phyloP scores from a whole-genome alignment of 1,284 basidiomycete genomes.

The Singerocomus inundabilis region DNA sequence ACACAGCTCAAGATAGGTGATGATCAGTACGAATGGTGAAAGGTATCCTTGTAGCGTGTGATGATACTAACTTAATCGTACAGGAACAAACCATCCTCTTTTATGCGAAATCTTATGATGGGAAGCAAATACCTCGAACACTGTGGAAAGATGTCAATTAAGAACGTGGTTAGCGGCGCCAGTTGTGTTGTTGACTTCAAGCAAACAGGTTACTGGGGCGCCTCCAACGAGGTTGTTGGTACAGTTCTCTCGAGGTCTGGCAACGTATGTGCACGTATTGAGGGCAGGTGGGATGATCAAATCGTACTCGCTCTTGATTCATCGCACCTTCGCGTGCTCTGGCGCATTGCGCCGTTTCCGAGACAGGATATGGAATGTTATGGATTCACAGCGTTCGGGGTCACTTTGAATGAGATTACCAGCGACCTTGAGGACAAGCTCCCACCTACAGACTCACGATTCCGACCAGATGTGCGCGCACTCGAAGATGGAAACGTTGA shows the following conservation, averaged over 20 bases:
- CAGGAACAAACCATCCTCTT: constrained; percentile 84
- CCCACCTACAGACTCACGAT: constrained; percentile 83
- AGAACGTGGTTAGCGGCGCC: constrained; percentile 53
- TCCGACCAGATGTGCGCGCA: constrained; percentile 83
- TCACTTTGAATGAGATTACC: constrained; percentile 81
- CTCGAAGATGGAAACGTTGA: constrained; percentile 82
- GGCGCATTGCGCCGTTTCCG: constrained; percentile 74
- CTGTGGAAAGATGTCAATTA: constrained; percentile 70
- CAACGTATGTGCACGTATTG: constrained; percentile 54
- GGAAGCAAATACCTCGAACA: constrained; percentile 90
- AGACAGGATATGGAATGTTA: constrained; percentile 73
- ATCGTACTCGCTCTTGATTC: constrained; percentile 64
- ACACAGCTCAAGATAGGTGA: constrained; percentile 63
- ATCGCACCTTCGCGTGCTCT: constrained; percentile 71
- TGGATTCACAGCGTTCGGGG: constrained; percentile 79
- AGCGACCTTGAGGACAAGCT: constrained; percentile 65
- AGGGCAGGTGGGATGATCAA: constrained; percentile 85
- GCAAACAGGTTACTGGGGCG: constrained; percentile 78
- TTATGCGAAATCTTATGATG: constrained; percentile 87
- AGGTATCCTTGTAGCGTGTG: background rate
- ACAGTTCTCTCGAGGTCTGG: constrained; percentile 56
- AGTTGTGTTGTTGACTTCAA: constrained; percentile 80
- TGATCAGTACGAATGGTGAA: constrained; percentile 69
- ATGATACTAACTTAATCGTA: constrained; percentile 4
- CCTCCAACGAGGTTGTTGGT: constrained; percentile 73